Conservation (phyloP, 2,329 filamentous ascomycete species). For the Fusarium sp. region DNA sequence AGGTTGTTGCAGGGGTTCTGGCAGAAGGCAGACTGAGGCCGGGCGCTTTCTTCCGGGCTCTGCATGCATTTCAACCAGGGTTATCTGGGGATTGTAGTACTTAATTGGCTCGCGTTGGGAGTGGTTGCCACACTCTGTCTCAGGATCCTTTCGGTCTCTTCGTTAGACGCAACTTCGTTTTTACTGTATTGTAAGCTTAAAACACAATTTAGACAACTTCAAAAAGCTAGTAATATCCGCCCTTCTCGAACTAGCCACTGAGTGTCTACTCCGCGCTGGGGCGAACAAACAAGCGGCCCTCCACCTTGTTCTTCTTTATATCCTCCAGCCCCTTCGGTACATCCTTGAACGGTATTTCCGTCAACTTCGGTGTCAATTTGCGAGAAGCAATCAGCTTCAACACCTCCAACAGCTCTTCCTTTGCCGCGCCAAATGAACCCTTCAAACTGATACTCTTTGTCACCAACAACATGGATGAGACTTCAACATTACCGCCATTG, state of each 20-base stretch:
- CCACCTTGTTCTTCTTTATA: slow-evolving; percentile 1
- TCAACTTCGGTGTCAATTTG: slow-evolving; percentile 9
- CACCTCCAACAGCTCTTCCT: slow-evolving; percentile 13
- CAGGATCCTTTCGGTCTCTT: background rate
- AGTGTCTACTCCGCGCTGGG: background rate
- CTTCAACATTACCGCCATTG: background rate
- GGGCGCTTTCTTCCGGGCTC: background rate
- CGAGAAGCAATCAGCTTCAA: slow-evolving; percentile 8
- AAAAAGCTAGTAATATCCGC: background rate
- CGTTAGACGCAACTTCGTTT: background rate
- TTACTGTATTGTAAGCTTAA: background rate
- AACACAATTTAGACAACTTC: background rate
- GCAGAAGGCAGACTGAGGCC: background rate
- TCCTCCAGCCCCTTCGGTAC: slow-evolving; percentile 9
- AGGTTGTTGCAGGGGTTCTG: background rate
- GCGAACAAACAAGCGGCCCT: slow-evolving; percentile 14
- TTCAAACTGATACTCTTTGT: slow-evolving; percentile 15
- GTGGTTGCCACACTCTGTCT: background rate
- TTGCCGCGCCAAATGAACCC: slow-evolving; percentile 14
- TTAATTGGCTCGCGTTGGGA: background rate
- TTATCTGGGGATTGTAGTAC: background rate
- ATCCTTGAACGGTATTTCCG: slow-evolving; percentile 15
- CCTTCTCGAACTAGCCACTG: too few relatives aligned
- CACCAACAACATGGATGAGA: slow-evolving; percentile 7
- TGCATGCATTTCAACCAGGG: background rate